Base-by-base conservation (phyloP, 1,284 basidiomycete species). In the Bondarzewia mesenterica region DNA sequence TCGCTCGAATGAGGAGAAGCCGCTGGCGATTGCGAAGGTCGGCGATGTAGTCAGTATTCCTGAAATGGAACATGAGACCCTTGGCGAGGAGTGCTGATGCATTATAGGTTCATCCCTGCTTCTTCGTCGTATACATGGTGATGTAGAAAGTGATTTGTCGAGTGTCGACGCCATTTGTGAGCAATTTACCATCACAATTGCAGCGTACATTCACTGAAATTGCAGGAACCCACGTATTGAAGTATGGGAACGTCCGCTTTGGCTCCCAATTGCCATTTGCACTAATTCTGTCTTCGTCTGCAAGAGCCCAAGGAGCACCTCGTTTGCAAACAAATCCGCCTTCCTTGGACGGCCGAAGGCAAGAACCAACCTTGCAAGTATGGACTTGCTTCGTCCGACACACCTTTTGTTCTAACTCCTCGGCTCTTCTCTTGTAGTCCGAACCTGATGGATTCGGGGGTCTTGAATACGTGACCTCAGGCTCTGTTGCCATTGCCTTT, bases 181-280 rank as follows among this genome's bases (percentile, higher is more conserved):
- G 41, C 0, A 69, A 45, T 49, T 71, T 71, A 3, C 54, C 46
- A 50, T 72, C 63, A 47, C 70, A 59, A 50, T 71, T 72, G 46
- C 62, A 62, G 0, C 56, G 52, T 2, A 57, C 23, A 21, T 48
- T 54, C 5, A 58, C 18, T 1, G 60, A 26, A 0, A 71, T 42
- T 0, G 53, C 16, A 0, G 65, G 67, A 40, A 51, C 54, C 56
- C 58, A 71, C 6, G 25, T 39, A 40, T 63, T 71, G 10, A 70
- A 22, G 35, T 52, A 63, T 1, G 21, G 51, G 46, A 55, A 59
- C 5, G 50, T 4, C 2, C 65, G 50, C 37, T 59, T 57, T 3
- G 55, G 58, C 0, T 42, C 32, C 55, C 58, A 62, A 4, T 50
- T 12, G 2, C 61, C 56, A 21, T 50, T 44, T 16, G 55, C 57